These are phyloP conservation scores for Melampsora americana DNA, from an alignment of 1,284 basidiomycete species.

Conservation along the genomic window DNA sequence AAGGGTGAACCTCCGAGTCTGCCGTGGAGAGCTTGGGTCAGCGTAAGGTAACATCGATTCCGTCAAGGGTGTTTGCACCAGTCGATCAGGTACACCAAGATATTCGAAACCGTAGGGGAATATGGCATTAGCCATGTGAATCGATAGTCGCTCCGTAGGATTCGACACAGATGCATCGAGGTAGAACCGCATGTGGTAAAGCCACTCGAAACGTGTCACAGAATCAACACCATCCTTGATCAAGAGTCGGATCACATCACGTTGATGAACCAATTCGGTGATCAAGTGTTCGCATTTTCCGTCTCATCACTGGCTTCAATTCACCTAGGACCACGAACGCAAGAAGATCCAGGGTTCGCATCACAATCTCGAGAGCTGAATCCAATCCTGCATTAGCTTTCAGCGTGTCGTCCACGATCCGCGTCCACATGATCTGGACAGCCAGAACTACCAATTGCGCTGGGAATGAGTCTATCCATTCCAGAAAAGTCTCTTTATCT, in stretches of 20 bases:
- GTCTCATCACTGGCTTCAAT: conserved; percentile 78
- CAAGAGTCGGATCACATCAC: conserved; percentile 84
- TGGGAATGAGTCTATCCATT: conserved; percentile 88
- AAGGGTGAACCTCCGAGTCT: conserved; percentile 96
- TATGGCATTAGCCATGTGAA: conserved; percentile 82
- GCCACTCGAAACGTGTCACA: conserved; percentile 78
- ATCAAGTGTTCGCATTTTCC: conserved; percentile 98
- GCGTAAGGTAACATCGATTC: conserved; percentile 91
- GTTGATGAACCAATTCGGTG: conserved; percentile 95
- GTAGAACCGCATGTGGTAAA: conserved; percentile 99
- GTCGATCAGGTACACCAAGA: conserved; percentile 88
- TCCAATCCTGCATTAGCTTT: conserved; percentile 63
- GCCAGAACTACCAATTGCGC: conserved; percentile 94
- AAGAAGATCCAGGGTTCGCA: conserved; percentile 81
- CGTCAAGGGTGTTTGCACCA: conserved; percentile 98
- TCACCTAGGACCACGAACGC: conserved; percentile 93
- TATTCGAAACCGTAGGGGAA: conserved; percentile 99
- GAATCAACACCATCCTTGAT: conserved; percentile 67
- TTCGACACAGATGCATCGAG: conserved; percentile 68
- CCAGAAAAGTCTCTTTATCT: conserved; percentile 68
- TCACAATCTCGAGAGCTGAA: conserved; percentile 69
- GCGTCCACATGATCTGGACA: conserved; percentile 90
- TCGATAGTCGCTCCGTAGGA: conserved; percentile 71
- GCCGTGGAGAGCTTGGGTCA: conserved; percentile 91
- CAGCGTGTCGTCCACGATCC: conserved; percentile 72